These are phyloP conservation scores for Phytophthora palmivora DNA, from an alignment of 352 stramenopile species.

Conservation along the genomic window DNA sequence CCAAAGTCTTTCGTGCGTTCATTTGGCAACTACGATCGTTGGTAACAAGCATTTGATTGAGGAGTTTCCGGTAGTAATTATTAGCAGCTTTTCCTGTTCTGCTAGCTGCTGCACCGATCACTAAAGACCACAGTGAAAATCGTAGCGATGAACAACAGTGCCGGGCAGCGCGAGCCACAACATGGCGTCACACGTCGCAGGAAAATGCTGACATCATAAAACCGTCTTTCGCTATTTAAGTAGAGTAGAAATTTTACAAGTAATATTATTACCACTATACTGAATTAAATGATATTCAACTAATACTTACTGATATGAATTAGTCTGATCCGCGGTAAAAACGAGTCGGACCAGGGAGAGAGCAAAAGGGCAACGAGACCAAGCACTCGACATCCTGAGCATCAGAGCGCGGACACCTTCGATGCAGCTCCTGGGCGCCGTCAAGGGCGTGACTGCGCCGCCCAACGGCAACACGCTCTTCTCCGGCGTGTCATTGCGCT, in stretches of 20 bases:
- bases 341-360: conserved; percentile 20
- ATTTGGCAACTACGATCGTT: too few species aligned
- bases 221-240: too few species aligned
- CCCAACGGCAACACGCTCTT: conserved; percentile 39
- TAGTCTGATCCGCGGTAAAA: conserved; percentile 4
- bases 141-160: neutral
- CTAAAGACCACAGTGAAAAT: neutral
- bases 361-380: conserved; percentile 4
- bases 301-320: neutral
- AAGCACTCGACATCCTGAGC: conserved; percentile 3
- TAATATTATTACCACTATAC: too few species aligned
- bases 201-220: neutral
- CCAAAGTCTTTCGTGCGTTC: neutral
- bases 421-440: conserved; percentile 41
- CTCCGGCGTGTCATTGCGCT: conserved; percentile 42
- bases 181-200: neutral
- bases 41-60: too few species aligned
- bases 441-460: conserved; percentile 42
- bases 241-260: too few species aligned
- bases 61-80: too few species aligned
- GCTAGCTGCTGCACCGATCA: too few species aligned
- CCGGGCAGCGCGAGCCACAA: neutral
- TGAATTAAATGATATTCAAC: too few species aligned
- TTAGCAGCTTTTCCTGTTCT: too few species aligned
- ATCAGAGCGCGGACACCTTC: neutral